Conservation (phyloP, 2,329 filamentous ascomycete species). For the Pseudocercospora crystallina region DNA sequence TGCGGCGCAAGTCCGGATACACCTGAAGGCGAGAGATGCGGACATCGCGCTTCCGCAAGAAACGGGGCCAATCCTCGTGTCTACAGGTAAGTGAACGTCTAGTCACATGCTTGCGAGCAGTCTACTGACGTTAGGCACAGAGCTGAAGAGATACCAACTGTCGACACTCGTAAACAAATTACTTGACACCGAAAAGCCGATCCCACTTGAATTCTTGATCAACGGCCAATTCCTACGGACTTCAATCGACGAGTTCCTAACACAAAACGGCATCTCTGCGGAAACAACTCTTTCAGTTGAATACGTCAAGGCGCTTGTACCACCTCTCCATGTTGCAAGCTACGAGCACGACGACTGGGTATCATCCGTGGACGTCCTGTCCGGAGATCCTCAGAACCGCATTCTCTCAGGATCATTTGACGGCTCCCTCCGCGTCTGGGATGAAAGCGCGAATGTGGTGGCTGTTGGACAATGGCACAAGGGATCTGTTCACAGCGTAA, state of each 20-base stretch:
- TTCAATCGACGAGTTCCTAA: constrained; percentile 86
- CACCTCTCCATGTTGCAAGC: constrained; percentile 82
- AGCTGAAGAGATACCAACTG: constrained; percentile 58
- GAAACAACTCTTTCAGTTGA: constrained; percentile 86
- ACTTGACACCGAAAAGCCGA: constrained; percentile 58
- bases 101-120: background rate
- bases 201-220: constrained; percentile 92
- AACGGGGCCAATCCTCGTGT: constrained; percentile 57
- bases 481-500: constrained; percentile 75
- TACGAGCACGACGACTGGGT: constrained; percentile 99
- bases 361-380: constrained; percentile 78
- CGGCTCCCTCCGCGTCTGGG: constrained; percentile 84
- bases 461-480: constrained; percentile 74
- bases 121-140: constrained; percentile 35
- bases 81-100: constrained; percentile 47
- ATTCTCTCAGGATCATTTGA: constrained; percentile 95
- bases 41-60: constrained; percentile 56
- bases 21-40: constrained; percentile 53
- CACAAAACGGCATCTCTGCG: constrained; percentile 78
- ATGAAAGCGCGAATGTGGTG: constrained; percentile 79
- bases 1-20: constrained; percentile 53
- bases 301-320: constrained; percentile 88
- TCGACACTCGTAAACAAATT: constrained; percentile 65
- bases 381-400: constrained; percentile 64
- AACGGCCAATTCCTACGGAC: constrained; percentile 90